These are phyloP conservation scores for Thecaphora frezii DNA, from an alignment of 1,284 basidiomycete species.

Conservation along the genomic window DNA sequence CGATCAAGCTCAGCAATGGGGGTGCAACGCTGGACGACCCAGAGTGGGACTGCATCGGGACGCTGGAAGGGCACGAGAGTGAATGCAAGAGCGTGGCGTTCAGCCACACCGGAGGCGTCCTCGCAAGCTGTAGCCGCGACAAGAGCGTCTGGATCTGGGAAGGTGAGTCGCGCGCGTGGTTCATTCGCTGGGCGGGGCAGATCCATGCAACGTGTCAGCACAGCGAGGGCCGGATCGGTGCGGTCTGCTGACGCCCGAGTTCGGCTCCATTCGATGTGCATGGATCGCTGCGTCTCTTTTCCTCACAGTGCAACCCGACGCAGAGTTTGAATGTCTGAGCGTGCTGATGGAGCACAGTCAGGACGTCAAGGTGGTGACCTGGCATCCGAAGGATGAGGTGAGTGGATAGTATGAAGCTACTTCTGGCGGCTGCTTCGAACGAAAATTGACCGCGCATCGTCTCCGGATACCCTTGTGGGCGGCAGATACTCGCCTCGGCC, in stretches of 20 bases:
- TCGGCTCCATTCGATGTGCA: too few species aligned
- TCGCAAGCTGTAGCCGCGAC: conserved; percentile 91
- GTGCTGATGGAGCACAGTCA: conserved; percentile 97
- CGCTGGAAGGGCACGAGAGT: conserved; percentile 92
- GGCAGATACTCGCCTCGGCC: conserved; percentile 80
- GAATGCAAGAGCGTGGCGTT: conserved; percentile 96
- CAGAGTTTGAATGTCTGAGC: conserved; percentile 81
- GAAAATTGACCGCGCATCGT: too few species aligned
- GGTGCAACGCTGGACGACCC: conserved; percentile 29
- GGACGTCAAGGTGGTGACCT: conserved; percentile 91
- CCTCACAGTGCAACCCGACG: conserved; percentile 73
- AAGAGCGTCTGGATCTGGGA: conserved; percentile 99
- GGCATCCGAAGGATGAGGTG: conserved; percentile 94
- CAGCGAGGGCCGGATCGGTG: too few species aligned
- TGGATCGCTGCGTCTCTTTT: too few species aligned
- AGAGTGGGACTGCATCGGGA: conserved; percentile 77
- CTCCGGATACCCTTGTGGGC: conserved; percentile 13
- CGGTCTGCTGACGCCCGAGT: too few species aligned
- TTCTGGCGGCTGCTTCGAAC: too few species aligned
- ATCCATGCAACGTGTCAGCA: too few species aligned
- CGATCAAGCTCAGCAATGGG: conserved; percentile 62
- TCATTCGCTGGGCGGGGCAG: too few species aligned
- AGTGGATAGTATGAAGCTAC: too few species aligned
- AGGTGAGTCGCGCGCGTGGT: conserved; percentile 57
- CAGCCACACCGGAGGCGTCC: conserved; percentile 73